Evolutionary conservation across 2,329 filamentous ascomycete genomes (phyloP).

Genomic region (Cryphonectria naterciae): DNA sequence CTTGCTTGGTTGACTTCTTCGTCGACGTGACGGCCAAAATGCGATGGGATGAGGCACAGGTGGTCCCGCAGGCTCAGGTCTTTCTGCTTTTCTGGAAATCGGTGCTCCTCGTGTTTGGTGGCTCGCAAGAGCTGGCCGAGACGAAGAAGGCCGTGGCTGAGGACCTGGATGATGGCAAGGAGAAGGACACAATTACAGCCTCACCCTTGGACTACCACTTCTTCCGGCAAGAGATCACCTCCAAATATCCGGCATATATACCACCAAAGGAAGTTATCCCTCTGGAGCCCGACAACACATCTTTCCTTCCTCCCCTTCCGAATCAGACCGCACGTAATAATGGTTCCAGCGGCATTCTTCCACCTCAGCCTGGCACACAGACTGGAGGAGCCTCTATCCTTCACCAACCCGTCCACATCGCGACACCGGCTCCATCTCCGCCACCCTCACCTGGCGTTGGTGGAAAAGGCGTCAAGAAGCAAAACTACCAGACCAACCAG

Average conservation of each 20-base stretch:
- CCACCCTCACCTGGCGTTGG: conserved; percentile 86
- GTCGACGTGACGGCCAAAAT: conserved; percentile 70
- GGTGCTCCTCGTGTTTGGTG: conserved; percentile 83
- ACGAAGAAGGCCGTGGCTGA: conserved; percentile 75
- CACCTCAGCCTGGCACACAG: conserved; percentile 57
- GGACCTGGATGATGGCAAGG: conserved; percentile 59
- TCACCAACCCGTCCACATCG: conserved; percentile 95
- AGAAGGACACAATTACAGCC: conserved; percentile 82
- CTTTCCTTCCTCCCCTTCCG: conserved; percentile 82
- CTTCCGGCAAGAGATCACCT: conserved; percentile 95
- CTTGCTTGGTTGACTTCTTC: conserved; percentile 72
- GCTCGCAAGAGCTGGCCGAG: conserved; percentile 70
- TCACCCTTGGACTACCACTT: conserved; percentile 95
- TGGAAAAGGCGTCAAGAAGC: conserved; percentile 94
- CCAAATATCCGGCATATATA: conserved; percentile 96
- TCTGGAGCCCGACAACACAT: conserved; percentile 87
- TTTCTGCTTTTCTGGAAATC: conserved; percentile 92
- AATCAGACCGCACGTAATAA: conserved; percentile 70
- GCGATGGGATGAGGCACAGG: conserved; percentile 72
- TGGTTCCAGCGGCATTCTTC: conserved; percentile 64
- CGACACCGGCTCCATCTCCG: conserved; percentile 94
- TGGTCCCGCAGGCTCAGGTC: conserved; percentile 66
- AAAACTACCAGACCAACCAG: conserved; percentile 99
- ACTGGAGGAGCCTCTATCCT: conserved; percentile 77
- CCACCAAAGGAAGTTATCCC: conserved; percentile 83